Base-by-base conservation (phyloP, 176 grass and related monocot species). In the Melocanna baccifera region DNA sequence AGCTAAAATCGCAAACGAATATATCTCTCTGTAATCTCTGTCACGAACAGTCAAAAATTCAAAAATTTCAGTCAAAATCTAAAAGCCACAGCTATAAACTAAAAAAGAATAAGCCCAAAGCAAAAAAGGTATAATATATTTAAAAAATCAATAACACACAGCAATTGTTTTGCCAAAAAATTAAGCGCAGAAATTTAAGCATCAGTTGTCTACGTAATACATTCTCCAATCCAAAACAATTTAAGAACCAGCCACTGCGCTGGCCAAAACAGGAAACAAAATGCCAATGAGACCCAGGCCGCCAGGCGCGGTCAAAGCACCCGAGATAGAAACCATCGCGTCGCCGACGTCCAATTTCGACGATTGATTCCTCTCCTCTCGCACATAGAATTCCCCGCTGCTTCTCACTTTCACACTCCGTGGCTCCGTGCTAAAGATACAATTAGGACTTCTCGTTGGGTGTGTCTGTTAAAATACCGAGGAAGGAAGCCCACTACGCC, bases 401-500 rank as follows among this genome's bases (percentile, higher is more conserved):
- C 63, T 25, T 62, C 16, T 69, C 53, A 62, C 65, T 83, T n/a
- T 57, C 75, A 47, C 61, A 18, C n/a, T 78, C 70, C 85, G 55
- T 87, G 23, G 59, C 23, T 25, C 9, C 25, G 39, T 66, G 58
- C 58, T 50, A 55, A 64, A 81, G 48, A 36, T 37, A 19, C 14
- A 76, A 87, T 82, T 76, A 39, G 48, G 56, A 51, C 50, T 66
- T 73, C 14, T 65, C 2, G 66, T 19, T 29, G 41, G 48, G 84
- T 56, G 59, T 73, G 68, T 74, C 79, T 65, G 83, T 73, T 81
- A 87, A 90, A 83, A 78, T 74, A 83, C 66, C 73, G 39, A 73
- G 75, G 74, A 84, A 62, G 77, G 85, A 85, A 87, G 47, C 67
- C 76, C 84, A 61, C 58, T 78, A 30, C 5, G 32, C 47, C 47